Conservation (phyloP, 1,139 yeast species). For the Hanseniaspora sp. region DNA sequence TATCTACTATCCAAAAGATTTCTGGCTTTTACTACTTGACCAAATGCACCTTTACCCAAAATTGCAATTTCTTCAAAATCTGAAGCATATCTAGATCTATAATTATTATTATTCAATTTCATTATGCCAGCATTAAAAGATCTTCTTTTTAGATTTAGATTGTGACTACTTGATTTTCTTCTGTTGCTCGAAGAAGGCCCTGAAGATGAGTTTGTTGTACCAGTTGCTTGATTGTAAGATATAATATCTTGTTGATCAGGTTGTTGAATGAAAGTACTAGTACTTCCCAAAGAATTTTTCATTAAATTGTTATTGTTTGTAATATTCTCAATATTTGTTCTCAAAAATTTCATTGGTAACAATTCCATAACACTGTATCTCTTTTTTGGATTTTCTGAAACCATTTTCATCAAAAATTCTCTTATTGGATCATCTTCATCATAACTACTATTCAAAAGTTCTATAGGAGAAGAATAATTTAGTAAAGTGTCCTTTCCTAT, state of each 20-base stretch:
- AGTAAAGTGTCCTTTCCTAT: conserved; percentile 48
- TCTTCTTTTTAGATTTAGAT: conserved; percentile 29
- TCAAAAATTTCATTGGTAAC: conserved; percentile 66
- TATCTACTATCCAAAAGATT: conserved; percentile 87
- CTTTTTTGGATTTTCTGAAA: conserved; percentile 55
- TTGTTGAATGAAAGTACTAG: conserved; percentile 5
- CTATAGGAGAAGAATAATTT: conserved; percentile 49
- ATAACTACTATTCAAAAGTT: conserved; percentile 41
- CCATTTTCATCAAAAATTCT: conserved; percentile 57
- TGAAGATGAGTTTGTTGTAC: background rate
- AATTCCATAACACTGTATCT: conserved; percentile 76
- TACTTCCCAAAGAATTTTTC: conserved; percentile 6
- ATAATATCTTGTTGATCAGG: background rate
- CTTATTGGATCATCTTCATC: conserved; percentile 44
- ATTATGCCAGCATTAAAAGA: conserved; percentile 34
- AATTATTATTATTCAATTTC: conserved; percentile 26
- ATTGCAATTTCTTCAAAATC: conserved; percentile 92
- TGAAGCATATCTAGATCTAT: conserved; percentile 50
- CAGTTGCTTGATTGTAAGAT: background rate
- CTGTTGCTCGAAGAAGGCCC: background rate
- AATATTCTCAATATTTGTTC: conserved; percentile 46
- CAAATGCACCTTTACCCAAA: conserved; percentile 93
- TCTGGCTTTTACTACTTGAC: conserved; percentile 92
- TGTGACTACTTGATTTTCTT: conserved; percentile 21
- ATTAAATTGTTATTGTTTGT: conserved; percentile 16